Conservation (phyloP, 495 filamentous ascomycete species). For the Penicillium flavigenum region DNA sequence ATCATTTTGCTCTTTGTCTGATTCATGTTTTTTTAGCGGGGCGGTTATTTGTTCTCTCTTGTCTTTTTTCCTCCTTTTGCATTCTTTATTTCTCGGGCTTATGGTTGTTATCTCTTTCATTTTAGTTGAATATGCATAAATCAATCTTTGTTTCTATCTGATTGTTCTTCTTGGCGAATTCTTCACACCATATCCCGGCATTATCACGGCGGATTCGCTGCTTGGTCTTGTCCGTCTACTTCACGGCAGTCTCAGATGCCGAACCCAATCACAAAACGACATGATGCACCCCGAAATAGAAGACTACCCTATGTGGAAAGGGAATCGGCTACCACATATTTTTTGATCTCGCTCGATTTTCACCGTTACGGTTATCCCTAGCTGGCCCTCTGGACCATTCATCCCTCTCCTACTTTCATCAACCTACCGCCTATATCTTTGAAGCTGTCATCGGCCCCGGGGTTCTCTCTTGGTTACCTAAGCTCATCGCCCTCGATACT, state of each 20-base stretch:
- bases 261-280: not conserved
- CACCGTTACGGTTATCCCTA: not conserved
- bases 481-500: too few relatives aligned
- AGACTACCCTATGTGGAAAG: not conserved
- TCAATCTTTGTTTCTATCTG: not conserved
- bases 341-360: not conserved
- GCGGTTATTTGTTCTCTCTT: slow-evolving; percentile 13
- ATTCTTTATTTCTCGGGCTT: not conserved
- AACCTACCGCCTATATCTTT: not conserved
- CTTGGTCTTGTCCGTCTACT: not conserved
- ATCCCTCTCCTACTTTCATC: not conserved
- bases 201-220: not conserved
- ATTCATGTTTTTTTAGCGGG: slow-evolving; percentile 30
- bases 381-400: not conserved
- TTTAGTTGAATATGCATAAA: not conserved
- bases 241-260: not conserved
- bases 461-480: not conserved
- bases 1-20: not conserved
- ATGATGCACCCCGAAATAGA: not conserved
- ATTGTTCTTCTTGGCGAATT: not conserved
- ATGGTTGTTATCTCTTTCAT: not conserved
- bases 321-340: not conserved
- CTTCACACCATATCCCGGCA: not conserved
- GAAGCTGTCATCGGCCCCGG: not conserved
- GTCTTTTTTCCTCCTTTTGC: not conserved